Conservation (phyloP, 805 yeast species). For the Wickerhamomyces kurtzmanii region DNA sequence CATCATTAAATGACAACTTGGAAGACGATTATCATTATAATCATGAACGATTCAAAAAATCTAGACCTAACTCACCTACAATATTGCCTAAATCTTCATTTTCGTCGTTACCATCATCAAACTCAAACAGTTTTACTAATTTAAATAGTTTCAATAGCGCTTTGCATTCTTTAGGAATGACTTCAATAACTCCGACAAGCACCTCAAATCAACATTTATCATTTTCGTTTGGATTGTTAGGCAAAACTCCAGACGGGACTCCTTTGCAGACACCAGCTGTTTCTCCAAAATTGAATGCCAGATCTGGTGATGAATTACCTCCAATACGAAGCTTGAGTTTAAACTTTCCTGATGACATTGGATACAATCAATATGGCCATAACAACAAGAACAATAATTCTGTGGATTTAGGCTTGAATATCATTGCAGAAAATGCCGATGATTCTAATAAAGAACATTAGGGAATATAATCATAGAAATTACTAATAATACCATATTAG, state of each 20-base stretch:
- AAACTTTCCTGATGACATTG: slow-evolving; percentile 14
- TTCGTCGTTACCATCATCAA: slow-evolving; percentile 6
- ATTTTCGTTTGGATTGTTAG: background rate
- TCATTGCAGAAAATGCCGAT: no score
- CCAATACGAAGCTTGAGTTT: slow-evolving; percentile 16
- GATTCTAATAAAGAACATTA: no score
- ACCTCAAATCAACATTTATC: background rate
- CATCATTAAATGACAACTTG: slow-evolving; percentile 23
- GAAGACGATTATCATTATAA: slow-evolving; percentile 30
- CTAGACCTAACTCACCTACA: slow-evolving; percentile 27
- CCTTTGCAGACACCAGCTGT: slow-evolving; percentile 18
- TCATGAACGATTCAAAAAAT: slow-evolving; percentile 21
- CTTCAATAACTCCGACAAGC: slow-evolving; percentile 1
- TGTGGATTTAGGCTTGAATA: no score
- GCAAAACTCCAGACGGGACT: slow-evolving; percentile 19
- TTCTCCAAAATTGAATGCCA: slow-evolving; percentile 13
- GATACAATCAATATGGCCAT: no score
- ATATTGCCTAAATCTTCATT: slow-evolving; percentile 4
- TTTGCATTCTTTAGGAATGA: slow-evolving; percentile 12
- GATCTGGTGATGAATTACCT: slow-evolving; percentile 13
- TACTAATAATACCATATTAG: no score
- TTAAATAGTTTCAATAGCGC: slow-evolving; percentile 12
- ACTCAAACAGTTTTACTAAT: slow-evolving; percentile 15
- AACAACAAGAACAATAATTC: no score
- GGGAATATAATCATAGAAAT: no score